Percentiles rank a stretch among this genome's conserved stretches.
Evolutionary conservation across 352 stramenopile genomes (phyloP).

Genomic region (Phytophthora kernoviae): DNA sequence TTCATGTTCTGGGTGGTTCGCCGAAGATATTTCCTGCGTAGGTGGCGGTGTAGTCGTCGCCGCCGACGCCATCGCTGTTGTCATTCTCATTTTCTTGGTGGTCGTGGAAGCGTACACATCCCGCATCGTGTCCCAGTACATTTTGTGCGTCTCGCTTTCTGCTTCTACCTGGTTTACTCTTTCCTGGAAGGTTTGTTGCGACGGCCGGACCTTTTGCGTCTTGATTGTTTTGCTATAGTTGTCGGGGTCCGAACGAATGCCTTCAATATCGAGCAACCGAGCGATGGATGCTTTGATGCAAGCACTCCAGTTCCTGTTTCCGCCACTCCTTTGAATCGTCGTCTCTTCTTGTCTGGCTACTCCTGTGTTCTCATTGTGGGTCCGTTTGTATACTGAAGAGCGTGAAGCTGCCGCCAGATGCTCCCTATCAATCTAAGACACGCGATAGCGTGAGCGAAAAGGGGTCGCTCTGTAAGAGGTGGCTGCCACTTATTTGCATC

Average conservation of each 20-base stretch:
- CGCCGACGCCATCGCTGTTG: conserved; percentile 1
- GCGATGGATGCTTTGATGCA: conserved; percentile 31
- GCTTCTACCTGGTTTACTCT: conserved; percentile 23
- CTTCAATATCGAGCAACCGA: conserved; percentile 37
- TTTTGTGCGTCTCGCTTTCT: conserved; percentile 37
- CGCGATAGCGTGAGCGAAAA: neutral
- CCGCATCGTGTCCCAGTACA: conserved; percentile 64
- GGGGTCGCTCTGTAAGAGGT: neutral
- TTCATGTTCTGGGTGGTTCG: conserved; percentile 14
- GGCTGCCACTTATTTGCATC: no score
- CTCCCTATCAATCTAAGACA: neutral
- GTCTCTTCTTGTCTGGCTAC: neutral
- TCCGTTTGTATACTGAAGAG: neutral
- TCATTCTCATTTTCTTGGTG: conserved; percentile 42
- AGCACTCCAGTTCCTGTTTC: conserved; percentile 23
- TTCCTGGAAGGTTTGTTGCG: conserved; percentile 39
- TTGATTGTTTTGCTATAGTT: conserved; percentile 37
- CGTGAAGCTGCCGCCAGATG: neutral
- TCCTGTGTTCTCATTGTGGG: neutral
- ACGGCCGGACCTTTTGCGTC: conserved; percentile 24
- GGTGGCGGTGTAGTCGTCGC: neutral
- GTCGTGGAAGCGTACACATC: conserved; percentile 52
- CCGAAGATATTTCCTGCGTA: neutral
- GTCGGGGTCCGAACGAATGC: conserved; percentile 18
- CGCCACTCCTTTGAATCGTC: neutral